phyloP scores from a whole-genome alignment of 2,329 filamentous ascomycete genomes.

The Aspergillus ochraceoroseus region DNA sequence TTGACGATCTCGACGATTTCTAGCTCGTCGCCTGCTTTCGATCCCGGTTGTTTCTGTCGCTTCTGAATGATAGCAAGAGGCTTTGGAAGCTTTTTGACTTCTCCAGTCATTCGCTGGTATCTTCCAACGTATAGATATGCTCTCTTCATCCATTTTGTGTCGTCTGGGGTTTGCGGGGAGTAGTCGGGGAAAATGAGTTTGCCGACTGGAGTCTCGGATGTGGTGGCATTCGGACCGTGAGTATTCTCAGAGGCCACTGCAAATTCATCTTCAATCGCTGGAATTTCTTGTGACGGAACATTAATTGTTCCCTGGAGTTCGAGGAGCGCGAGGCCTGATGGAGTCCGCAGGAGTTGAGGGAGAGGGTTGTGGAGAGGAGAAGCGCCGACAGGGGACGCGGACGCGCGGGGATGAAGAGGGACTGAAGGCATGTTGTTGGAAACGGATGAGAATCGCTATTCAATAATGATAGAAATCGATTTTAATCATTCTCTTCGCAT shows the following conservation, averaged over 20 bases:
- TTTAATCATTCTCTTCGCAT: too few relatives aligned
- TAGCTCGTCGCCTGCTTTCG: constrained; percentile 43
- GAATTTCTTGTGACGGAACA: constrained; percentile 50
- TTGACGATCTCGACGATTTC: constrained; percentile 85
- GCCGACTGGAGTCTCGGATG: constrained; percentile 56
- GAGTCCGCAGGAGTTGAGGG: constrained; percentile 79
- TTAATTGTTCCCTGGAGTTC: constrained; percentile 92
- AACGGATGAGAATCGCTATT: too few relatives aligned
- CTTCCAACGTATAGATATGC: constrained; percentile 84
- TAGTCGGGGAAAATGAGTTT: constrained; percentile 75
- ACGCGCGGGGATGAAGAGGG: constrained; percentile 32
- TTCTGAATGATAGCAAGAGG: constrained; percentile 73
- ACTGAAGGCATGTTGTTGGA: constrained; percentile 40
- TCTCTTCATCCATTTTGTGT: constrained; percentile 79
- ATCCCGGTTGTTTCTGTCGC: constrained; percentile 31
- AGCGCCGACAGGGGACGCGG: constrained; percentile 8
- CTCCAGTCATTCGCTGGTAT: constrained; percentile 82
- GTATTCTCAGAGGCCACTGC: constrained; percentile 13
- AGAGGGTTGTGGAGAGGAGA: constrained; percentile 53
- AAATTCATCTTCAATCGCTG: constrained; percentile 32
- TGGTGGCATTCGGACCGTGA: constrained; percentile 13
- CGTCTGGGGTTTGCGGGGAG: constrained; percentile 48
- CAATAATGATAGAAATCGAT: background rate
- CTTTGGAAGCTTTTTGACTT: constrained; percentile 78
- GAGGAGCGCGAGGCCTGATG: constrained; percentile 79